Conservation (phyloP, 2,329 filamentous ascomycete species). For the Colletotrichum nymphaeae region DNA sequence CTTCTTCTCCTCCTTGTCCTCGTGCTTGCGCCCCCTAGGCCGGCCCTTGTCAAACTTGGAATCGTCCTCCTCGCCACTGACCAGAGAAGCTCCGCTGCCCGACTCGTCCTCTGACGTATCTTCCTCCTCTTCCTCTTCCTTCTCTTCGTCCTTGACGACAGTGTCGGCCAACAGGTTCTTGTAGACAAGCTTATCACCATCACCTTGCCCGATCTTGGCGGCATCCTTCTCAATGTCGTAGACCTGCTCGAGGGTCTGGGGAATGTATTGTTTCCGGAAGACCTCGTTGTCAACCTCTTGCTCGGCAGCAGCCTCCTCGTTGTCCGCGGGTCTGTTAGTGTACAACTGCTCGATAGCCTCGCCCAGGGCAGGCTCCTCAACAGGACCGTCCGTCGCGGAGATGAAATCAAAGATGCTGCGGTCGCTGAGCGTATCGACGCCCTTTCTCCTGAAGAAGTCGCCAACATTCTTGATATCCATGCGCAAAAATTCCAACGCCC, state of each 20-base stretch:
- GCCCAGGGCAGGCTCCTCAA: slow-evolving; percentile 70
- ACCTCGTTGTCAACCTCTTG: slow-evolving; percentile 88
- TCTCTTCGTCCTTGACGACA: slow-evolving; percentile 53
- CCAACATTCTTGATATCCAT: slow-evolving; percentile 99
- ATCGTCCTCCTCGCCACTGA: slow-evolving; percentile 59
- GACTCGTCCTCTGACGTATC: slow-evolving; percentile 55
- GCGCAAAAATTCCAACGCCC: slow-evolving; percentile 90
- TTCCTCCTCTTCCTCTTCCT: slow-evolving; percentile 49
- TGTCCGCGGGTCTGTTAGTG: slow-evolving; percentile 61
- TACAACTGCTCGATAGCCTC: slow-evolving; percentile 76
- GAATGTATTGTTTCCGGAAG: slow-evolving; percentile 96
- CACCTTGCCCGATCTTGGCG: slow-evolving; percentile 78
- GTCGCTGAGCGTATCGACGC: slow-evolving; percentile 84
- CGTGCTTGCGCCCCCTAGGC: slow-evolving; percentile 85
- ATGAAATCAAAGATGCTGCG: slow-evolving; percentile 88
- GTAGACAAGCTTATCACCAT: slow-evolving; percentile 85
- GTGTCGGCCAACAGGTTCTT: slow-evolving; percentile 83
- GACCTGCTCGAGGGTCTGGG: slow-evolving; percentile 93
- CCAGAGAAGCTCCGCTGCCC: slow-evolving; percentile 60
- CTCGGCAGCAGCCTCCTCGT: slow-evolving; percentile 64
- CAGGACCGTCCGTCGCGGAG: slow-evolving; percentile 68
- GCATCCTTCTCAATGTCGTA: slow-evolving; percentile 96
- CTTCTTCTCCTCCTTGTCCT: slow-evolving; percentile 92
- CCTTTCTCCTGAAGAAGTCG: slow-evolving; percentile 90
- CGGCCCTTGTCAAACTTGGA: slow-evolving; percentile 71